phyloP scores from a whole-genome alignment of 2,329 filamentous ascomycete genomes.

The Verticillium nonalfalfae region DNA sequence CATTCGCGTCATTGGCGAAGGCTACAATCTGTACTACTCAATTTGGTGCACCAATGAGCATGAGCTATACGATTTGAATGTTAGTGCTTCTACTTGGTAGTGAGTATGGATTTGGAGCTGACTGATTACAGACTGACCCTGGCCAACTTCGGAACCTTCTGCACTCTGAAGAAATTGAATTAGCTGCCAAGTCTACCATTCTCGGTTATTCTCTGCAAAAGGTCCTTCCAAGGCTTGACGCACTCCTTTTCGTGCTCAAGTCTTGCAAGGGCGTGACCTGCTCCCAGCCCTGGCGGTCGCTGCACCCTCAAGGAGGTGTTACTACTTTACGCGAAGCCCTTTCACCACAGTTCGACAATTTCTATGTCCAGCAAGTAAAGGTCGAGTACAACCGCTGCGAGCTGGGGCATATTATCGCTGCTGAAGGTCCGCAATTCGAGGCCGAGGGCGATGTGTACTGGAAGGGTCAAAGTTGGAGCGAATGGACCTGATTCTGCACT shows the following conservation, averaged over 20 bases:
- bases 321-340: constrained; percentile 44
- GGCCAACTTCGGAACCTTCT: constrained; percentile 31
- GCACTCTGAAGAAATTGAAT: constrained; percentile 7
- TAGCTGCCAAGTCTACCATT: constrained; percentile 12
- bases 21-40: constrained; percentile 30
- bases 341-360: constrained; percentile 36
- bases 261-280: constrained; percentile 49
- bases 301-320: constrained; percentile 48
- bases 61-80: constrained; percentile 45
- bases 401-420: constrained; percentile 45
- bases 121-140: constrained; percentile 34
- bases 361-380: constrained; percentile 41
- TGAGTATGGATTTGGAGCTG: not conserved
- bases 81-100: constrained; percentile 16
- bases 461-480: constrained; percentile 17
- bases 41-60: constrained; percentile 44
- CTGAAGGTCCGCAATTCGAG: constrained; percentile 44
- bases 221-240: constrained; percentile 46
- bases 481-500: constrained; percentile 15
- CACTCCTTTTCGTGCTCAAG: constrained; percentile 53
- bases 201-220: constrained; percentile 27
- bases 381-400: constrained; percentile 49
- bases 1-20: constrained; percentile 30
- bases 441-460: constrained; percentile 16
- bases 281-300: constrained; percentile 44